Percentiles rank a stretch among this genome's conserved stretches.
These are phyloP conservation scores for Primulina eburnea DNA, from an alignment of 257 asterid species.

Conservation along the genomic window DNA sequence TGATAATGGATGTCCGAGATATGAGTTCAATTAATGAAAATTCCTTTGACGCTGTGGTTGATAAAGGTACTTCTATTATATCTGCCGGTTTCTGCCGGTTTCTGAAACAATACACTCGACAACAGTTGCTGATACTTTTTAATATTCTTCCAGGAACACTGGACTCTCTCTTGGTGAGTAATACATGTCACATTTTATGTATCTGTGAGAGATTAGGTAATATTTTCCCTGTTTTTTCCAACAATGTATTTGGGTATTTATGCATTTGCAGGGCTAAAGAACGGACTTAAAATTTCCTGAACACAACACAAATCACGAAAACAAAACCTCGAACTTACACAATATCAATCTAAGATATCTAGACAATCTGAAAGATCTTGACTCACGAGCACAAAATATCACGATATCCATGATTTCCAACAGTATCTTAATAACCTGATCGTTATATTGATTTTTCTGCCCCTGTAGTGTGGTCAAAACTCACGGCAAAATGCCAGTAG, in stretches of 20 bases:
- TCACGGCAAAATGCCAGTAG: slow-evolving; percentile 59
- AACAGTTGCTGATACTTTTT: slow-evolving; percentile 39
- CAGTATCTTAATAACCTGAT: neutral
- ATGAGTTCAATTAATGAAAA: slow-evolving; percentile 55
- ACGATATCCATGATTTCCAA: neutral
- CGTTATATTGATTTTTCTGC: slow-evolving; percentile 15
- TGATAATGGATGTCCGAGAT: slow-evolving; percentile 61
- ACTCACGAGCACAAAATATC: neutral
- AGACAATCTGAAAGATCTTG: neutral
- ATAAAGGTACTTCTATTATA: slow-evolving; percentile 50
- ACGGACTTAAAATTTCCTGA: neutral
- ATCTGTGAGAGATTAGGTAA: neutral
- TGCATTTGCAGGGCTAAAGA: neutral
- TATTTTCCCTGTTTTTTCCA: neutral
- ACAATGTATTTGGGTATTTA: neutral
- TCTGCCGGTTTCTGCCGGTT: slow-evolving; percentile 5
- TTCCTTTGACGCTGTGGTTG: slow-evolving; percentile 60
- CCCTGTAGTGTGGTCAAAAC: slow-evolving; percentile 58
- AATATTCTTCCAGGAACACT: slow-evolving; percentile 56
- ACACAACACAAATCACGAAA: neutral
- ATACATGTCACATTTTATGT: slow-evolving; percentile 12
- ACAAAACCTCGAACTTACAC: neutral
- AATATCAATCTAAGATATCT: neutral
- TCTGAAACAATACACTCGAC: slow-evolving; percentile 9
- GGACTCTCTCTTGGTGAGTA: slow-evolving; percentile 77